A percentile compares a stretch with the other conserved stretches of the same genome.
phyloP scores from a whole-genome alignment of 2,329 filamentous ascomycete species.

The Exserohilum turcica region DNA sequence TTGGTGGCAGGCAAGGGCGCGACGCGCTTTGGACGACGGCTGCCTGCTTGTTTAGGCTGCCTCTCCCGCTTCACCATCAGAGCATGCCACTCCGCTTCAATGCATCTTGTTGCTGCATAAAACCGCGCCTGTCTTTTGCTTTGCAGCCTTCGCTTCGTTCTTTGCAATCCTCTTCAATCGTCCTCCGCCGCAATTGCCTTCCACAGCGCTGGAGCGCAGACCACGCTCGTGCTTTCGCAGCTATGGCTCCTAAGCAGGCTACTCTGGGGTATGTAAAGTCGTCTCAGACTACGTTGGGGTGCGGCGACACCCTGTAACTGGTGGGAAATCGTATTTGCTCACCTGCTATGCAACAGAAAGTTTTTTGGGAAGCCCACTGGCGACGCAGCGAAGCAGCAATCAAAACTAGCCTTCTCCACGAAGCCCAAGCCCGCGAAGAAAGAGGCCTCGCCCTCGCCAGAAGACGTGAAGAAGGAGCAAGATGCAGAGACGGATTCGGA shows the following conservation, averaged over 20 bases:
- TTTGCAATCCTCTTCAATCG: conserved; percentile 10
- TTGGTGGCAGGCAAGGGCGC: conserved; percentile 33
- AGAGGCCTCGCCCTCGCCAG: conserved; percentile 24
- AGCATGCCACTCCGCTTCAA: conserved; percentile 41
- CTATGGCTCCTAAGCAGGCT: conserved; percentile 69
- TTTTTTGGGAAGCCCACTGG: conserved; percentile 77
- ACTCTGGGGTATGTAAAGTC: conserved; percentile 86
- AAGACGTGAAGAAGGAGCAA: conserved; percentile 21
- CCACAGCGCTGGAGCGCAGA: conserved; percentile 13
- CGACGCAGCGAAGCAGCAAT: conserved; percentile 70
- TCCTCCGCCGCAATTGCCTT: conserved; percentile 7
- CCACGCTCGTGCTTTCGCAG: conserved; percentile 18
- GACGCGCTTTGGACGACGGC: conserved; percentile 25
- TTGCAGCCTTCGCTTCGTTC: conserved; percentile 8
- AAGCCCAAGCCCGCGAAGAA: conserved; percentile 51
- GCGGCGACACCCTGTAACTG: conserved; percentile 44
- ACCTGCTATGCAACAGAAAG: conserved; percentile 62
- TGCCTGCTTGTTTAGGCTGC: conserved; percentile 25
- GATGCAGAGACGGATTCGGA: conserved; percentile 22
- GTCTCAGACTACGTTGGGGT: conserved; percentile 76
- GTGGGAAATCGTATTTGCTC: conserved; percentile 6
- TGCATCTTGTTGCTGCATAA: conserved; percentile 26
- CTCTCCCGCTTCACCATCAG: conserved; percentile 21
- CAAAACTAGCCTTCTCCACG: conserved; percentile 76
- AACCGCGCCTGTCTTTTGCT: conserved; percentile 9